phyloP scores from a whole-genome alignment of 768 basidiomycete genomes.

The Zangia roseola region DNA sequence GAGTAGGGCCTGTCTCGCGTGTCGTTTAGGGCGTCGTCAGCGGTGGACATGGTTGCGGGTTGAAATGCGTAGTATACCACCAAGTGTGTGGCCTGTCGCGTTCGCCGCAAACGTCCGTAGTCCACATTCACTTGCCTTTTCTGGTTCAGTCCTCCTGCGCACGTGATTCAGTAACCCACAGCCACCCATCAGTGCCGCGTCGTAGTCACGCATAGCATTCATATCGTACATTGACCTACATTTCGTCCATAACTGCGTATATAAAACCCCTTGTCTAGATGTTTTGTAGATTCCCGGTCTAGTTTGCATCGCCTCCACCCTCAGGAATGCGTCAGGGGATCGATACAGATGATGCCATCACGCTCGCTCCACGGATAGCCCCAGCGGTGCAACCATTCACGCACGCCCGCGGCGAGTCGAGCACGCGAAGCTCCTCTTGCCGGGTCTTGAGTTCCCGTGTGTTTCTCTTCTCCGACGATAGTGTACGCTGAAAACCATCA shows the following conservation, averaged over 20 bases:
- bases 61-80: no score
- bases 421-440: slow-evolving; percentile 79
- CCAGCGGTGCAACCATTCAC: slow-evolving; percentile 92
- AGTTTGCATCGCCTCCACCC: neutral
- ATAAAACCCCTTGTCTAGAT: slow-evolving; percentile 7
- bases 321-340: slow-evolving; percentile 71
- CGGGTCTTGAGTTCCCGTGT: slow-evolving; percentile 87
- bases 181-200: no score
- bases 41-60: slow-evolving; percentile 28
- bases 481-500: slow-evolving; percentile 60
- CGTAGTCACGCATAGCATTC: neutral
- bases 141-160: neutral
- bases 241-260: neutral
- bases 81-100: no score
- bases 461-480: slow-evolving; percentile 94
- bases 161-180: slow-evolving; percentile 13
- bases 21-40: slow-evolving; percentile 21
- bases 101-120: slow-evolving; percentile 1
- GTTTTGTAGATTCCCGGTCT: neutral
- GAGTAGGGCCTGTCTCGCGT: slow-evolving; percentile 40
- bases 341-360: slow-evolving; percentile 87
- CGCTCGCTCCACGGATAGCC: slow-evolving; percentile 95
- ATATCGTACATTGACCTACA: slow-evolving; percentile 9
- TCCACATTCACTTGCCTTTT: slow-evolving; percentile 1
- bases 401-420: slow-evolving; percentile 81